These are phyloP conservation scores for Aureobasidium sp. DNA, from an alignment of 2,329 filamentous ascomycete genomes.

Conservation along the genomic window DNA sequence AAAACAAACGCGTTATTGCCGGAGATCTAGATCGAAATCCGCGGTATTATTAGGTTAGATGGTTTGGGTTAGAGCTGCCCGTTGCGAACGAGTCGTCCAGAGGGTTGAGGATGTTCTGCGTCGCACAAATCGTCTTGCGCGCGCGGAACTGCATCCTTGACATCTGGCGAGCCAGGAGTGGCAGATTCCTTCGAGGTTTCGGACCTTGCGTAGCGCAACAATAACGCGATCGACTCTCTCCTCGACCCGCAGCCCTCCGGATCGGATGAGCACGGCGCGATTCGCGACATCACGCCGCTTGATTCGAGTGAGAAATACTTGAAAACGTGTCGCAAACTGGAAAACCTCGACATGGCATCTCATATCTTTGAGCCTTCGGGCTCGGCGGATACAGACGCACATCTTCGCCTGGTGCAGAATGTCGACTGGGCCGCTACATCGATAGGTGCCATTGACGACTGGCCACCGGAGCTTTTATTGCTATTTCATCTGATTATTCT, in stretches of 20 bases:
- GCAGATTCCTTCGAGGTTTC: neutral
- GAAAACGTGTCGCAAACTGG: neutral
- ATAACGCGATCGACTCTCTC: neutral
- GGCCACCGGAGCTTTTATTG: slow-evolving; percentile 17
- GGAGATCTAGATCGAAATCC: neutral
- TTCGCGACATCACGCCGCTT: neutral
- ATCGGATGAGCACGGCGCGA: neutral
- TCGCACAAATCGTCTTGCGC: neutral
- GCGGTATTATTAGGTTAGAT: neutral
- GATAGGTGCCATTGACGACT: slow-evolving; percentile 11
- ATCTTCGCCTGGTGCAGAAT: slow-evolving; percentile 2
- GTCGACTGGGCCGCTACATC: slow-evolving; percentile 18
- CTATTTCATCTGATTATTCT: slow-evolving; percentile 16
- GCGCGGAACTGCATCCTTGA: neutral
- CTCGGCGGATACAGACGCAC: neutral
- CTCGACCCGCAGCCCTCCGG: neutral
- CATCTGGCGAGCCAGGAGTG: neutral
- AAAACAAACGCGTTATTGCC: neutral
- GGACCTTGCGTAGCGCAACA: neutral
- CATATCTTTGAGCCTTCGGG: neutral
- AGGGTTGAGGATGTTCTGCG: neutral
- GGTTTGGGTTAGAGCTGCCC: neutral
- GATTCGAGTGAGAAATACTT: neutral
- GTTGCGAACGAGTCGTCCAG: neutral
- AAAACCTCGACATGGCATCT: neutral